Conservation (phyloP, 1,284 basidiomycete genomes). For the Cronartium ribicola region DNA sequence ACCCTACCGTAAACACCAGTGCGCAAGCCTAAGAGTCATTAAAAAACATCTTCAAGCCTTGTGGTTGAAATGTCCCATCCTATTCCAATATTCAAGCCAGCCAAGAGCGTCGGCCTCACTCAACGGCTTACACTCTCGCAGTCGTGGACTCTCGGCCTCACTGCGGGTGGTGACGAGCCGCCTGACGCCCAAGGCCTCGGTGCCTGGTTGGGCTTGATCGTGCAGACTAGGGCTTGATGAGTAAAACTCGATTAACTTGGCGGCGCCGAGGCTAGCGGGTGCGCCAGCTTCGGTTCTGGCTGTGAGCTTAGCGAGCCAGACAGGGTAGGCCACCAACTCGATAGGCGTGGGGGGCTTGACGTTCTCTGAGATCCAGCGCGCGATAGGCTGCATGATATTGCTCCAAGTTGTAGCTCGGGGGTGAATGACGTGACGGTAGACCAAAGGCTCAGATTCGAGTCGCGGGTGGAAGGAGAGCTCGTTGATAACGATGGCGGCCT, state of each 20-base stretch:
- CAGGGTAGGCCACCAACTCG: background rate
- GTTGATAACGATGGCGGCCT: background rate
- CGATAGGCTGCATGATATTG: background rate
- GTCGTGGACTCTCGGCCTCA: background rate
- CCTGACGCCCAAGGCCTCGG: background rate
- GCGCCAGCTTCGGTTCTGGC: background rate
- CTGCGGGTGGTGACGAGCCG: background rate
- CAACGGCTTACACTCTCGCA: no score
- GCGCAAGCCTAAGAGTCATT: no score
- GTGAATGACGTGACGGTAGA: slow-evolving; percentile 8
- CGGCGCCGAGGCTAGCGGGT: background rate
- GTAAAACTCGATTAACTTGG: slow-evolving; percentile 7
- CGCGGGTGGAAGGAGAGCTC: slow-evolving; percentile 6
- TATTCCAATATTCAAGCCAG: no score
- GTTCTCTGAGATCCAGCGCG: background rate
- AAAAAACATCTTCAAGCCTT: no score
- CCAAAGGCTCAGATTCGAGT: background rate
- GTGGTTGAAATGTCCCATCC: no score
- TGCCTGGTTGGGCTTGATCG: background rate
- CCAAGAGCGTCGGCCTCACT: no score
- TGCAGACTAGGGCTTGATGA: background rate
- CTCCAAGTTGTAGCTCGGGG: slow-evolving; percentile 2
- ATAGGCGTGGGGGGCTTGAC: background rate
- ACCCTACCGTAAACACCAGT: no score
- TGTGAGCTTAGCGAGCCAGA: background rate